Evolutionary conservation across 1,139 yeast genomes (phyloP), one percentile per base, ranked within the genome.

Genomic region (Yamadazyma atmosphaerica): DNA sequence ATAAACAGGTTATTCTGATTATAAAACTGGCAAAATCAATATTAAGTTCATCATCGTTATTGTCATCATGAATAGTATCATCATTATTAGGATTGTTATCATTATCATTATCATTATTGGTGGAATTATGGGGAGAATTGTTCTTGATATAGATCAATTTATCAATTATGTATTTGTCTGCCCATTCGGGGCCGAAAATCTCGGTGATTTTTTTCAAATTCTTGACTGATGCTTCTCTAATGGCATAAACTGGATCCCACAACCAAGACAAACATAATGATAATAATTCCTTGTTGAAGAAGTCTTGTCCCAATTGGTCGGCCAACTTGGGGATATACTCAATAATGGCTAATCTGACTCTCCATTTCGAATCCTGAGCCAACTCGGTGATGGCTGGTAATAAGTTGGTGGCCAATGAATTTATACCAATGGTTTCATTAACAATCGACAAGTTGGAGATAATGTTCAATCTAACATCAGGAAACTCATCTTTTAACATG

Each of bases 311-410:
- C 46, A 94, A 72, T 63, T 94, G 98, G 54, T 86, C 86, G n/a
- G 98, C 98, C 49, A 94, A 74, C 51, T 92, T 74, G 17, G 99
- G 99, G 52, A 90, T 88, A 63, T 94, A 94, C 61, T 94, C 96
- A 56, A 94, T 94, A 46, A 94, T 92, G 12, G 98, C 98, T 59
- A 94, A 75, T 57, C 98, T 82, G 21, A 94, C 98, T 56, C 98
- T 81, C 99, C 99, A 94, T 58, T 90, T 94, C 54, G 84, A 84
- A 65, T 94, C 98, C 59, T 89, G 94, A 7, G 98, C 98, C 49
- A 94, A 76, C 53, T 92, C 97, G 17, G 96, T 84, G 47, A 94
- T 90, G 2, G 98, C 98, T 4, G 99, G 99, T 49, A 94, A 73
- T 47, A 94, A 74, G 36, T 89, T 84, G 53, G 90, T 90, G 28